Evolutionary conservation across 768 basidiomycete genomes (phyloP), one percentile per base, ranked within the genome.

Genomic region (Candolleomyces aberdarensis): DNA sequence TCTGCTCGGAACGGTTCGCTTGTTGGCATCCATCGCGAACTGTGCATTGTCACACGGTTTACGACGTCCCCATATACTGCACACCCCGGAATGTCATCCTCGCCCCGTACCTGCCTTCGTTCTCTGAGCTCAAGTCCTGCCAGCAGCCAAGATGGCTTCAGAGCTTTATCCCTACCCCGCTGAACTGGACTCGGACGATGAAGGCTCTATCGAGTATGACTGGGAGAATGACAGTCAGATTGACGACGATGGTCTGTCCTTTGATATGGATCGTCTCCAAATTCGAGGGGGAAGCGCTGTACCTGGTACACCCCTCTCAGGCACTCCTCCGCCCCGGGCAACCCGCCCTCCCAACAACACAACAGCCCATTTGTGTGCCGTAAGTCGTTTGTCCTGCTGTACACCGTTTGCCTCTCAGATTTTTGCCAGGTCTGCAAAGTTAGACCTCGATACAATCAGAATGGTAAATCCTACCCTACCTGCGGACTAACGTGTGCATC

Each of bases 401-500:
- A 3, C 7, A 17, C 44, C 44, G 1, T 46, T 46, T 3, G 19
- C 7, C 19, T 17, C 6, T 8, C 13, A 9, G 8, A 20, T 1
- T 17, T 3, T 14, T 20, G 2, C 10, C 22, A 71, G 70, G 66
- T 71, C n/a, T 71, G 70, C 59, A 57, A 62, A 17, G 26, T 40
- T 10, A 58, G 43, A 5, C 70, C 70, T 5, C 57, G 50, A 11
- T 69, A 64, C 54, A 65, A 64, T 11, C 64, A 63, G 26, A 62
- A 62, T 17, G 65, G 66, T 11, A 70, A 63, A 49, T 60, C 46
- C 3, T 71, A 65, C 60, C 66, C 67, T 17, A 72, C 71, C 1
- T 72, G 71, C 52, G 71, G 71, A 10, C 52, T 67, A 14, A 68
- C 67, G 26, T 72, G 71, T 48, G 66, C 66, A 32, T 48, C 52